Evolutionary conservation across 768 basidiomycete genomes (phyloP).

Genomic region (Naematelia encephala): DNA sequence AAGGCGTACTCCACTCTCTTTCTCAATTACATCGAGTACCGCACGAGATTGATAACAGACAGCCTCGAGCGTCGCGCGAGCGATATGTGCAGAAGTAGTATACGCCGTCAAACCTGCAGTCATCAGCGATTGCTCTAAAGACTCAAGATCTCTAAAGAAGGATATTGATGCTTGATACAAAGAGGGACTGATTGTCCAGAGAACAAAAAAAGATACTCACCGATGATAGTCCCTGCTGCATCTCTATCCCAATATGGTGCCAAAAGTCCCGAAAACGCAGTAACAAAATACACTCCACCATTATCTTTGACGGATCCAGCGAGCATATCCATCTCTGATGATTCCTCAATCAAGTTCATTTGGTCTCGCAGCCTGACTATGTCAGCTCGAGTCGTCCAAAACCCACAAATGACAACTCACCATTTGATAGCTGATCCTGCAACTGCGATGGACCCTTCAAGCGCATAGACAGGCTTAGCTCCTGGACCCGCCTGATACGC

Average conservation of each 20-base stretch:
- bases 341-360: slow-evolving; percentile 73
- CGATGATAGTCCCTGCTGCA: slow-evolving; percentile 56
- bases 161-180: no score
- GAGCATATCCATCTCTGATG: slow-evolving; percentile 78
- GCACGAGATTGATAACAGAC: slow-evolving; percentile 94
- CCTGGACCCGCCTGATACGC: slow-evolving; percentile 82
- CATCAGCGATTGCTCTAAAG: neutral
- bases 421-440: slow-evolving; percentile 96
- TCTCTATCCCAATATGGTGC: slow-evolving; percentile 92
- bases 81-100: slow-evolving; percentile 73
- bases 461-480: slow-evolving; percentile 78
- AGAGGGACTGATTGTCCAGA: no score
- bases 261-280: slow-evolving; percentile 90
- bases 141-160: no score
- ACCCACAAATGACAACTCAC: slow-evolving; percentile 46
- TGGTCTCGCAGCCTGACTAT: slow-evolving; percentile 74
- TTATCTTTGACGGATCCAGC: slow-evolving; percentile 72
- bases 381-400: neutral
- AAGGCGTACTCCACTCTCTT: slow-evolving; percentile 73
- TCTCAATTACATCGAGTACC: slow-evolving; percentile 90
- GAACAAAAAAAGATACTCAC: neutral
- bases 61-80: slow-evolving; percentile 90
- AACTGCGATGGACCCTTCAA: slow-evolving; percentile 93
- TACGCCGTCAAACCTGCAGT: slow-evolving; percentile 49
- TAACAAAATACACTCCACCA: slow-evolving; percentile 93